A percentile compares a stretch with the other conserved stretches of the same genome.
phyloP scores from a whole-genome alignment of 768 basidiomycete species.

The Tulasnella sp. region DNA sequence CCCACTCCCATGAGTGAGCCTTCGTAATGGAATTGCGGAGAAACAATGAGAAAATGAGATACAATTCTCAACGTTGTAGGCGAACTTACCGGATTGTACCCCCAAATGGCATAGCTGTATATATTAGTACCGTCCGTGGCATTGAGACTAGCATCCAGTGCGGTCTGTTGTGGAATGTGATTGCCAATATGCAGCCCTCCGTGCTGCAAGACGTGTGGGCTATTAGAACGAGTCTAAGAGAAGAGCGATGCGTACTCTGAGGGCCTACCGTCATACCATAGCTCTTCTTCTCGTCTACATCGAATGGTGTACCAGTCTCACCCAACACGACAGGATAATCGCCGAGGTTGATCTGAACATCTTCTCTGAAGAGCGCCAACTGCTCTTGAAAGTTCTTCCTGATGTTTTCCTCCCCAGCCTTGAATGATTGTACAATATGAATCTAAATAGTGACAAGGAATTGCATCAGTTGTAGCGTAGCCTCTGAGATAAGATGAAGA shows the following conservation, averaged over 20 bases:
- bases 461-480: background rate
- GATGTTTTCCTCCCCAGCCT: conserved; percentile 72
- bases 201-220: conserved; percentile 22
- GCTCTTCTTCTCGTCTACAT: conserved; percentile 78
- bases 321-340: conserved; percentile 87
- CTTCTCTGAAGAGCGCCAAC: conserved; percentile 66
- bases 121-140: conserved; percentile 65
- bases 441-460: background rate
- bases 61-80: conserved; percentile 30
- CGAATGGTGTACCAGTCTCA: conserved; percentile 90
- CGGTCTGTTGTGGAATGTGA: conserved; percentile 53
- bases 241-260: too few species aligned
- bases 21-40: background rate
- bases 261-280: conserved; percentile 56
- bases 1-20: conserved; percentile 43
- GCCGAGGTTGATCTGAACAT: conserved; percentile 48
- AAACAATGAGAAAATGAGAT: background rate
- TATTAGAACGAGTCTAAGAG: too few species aligned
- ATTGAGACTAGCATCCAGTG: conserved; percentile 74
- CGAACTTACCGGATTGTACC: conserved; percentile 68
- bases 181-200: conserved; percentile 36
- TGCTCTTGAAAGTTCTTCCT: conserved; percentile 73
- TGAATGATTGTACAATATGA: conserved; percentile 42
- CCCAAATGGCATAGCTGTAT: conserved; percentile 80
- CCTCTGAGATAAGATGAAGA: background rate